Percentiles rank a stretch among this genome's conserved stretches.
Conservation (phyloP, 768 basidiomycete species). For the Suillus brevipes region DNA sequence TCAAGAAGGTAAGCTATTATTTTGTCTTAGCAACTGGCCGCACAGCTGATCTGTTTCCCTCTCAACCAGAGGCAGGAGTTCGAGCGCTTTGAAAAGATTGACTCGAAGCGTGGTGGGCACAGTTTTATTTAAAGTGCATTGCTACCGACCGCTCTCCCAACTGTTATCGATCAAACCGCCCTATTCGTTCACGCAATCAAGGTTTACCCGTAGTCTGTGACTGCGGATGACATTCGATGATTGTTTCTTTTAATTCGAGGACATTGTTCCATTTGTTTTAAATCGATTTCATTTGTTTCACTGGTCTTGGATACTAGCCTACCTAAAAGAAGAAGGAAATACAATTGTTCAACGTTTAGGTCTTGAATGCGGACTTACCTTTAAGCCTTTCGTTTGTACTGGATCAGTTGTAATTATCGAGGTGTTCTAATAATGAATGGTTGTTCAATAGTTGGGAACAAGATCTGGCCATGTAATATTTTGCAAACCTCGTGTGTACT, state of each 20-base stretch:
- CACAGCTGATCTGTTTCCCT: constrained; percentile 11
- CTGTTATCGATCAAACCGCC: neutral
- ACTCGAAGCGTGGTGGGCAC: constrained; percentile 81
- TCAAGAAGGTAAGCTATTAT: constrained; percentile 61
- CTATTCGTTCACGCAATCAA: neutral
- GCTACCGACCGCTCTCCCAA: neutral
- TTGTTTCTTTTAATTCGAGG: neutral
- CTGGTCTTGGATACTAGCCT: neutral
- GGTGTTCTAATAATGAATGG: neutral
- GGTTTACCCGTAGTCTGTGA: neutral
- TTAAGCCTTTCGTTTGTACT: neutral
- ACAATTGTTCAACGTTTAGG: neutral
- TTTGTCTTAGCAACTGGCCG: neutral
- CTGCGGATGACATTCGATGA: neutral
- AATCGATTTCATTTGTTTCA: neutral
- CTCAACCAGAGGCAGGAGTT: constrained; percentile 65
- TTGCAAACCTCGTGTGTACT: no score
- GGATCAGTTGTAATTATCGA: neutral
- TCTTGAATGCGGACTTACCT: neutral
- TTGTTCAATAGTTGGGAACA: neutral
- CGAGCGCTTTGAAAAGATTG: constrained; percentile 86
- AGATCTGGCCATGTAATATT: no score
- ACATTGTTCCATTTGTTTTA: neutral
- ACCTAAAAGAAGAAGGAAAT: neutral
- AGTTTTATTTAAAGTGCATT: constrained; percentile 71